Conservation (phyloP, 2,329 filamentous ascomycete genomes). For the Exophiala alcalophila region DNA sequence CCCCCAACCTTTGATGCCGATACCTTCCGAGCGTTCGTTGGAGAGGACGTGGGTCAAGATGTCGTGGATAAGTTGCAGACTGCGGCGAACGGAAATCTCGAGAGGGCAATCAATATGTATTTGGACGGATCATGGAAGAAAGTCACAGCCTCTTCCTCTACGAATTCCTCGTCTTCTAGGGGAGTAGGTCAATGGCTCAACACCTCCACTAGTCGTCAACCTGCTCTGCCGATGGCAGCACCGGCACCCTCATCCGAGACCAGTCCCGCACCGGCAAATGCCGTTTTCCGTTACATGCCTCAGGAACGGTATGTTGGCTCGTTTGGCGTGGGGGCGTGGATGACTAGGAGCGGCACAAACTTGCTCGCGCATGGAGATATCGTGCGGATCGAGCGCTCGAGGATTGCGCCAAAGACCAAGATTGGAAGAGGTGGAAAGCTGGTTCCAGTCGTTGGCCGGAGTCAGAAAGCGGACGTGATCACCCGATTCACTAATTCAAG, state of each 20-base stretch:
- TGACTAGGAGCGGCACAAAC: constrained; percentile 74
- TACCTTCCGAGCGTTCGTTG: constrained; percentile 58
- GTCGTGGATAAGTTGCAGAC: constrained; percentile 49
- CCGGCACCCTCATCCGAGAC: constrained; percentile 2
- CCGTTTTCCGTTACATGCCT: constrained; percentile 46
- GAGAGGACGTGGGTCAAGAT: constrained; percentile 46
- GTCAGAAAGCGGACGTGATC: constrained; percentile 75
- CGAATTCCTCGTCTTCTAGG: constrained; percentile 10
- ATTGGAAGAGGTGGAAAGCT: constrained; percentile 46
- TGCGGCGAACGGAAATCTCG: constrained; percentile 53
- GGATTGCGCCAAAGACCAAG: constrained; percentile 60
- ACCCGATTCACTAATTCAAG: constrained; percentile 81
- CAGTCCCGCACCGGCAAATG: constrained; percentile 25
- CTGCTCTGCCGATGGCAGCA: too few species aligned
- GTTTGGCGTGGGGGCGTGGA: constrained; percentile 89
- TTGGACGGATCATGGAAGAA: constrained; percentile 61
- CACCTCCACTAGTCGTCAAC: too few species aligned
- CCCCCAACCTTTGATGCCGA: constrained; percentile 51
- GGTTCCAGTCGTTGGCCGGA: constrained; percentile 41
- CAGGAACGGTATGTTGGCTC: constrained; percentile 76
- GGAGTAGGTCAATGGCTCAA: constrained; percentile 20
- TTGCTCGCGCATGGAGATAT: constrained; percentile 76
- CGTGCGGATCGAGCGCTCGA: constrained; percentile 84
- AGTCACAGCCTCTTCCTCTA: background rate
- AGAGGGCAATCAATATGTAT: constrained; percentile 63